Evolutionary conservation across 2,329 filamentous ascomycete genomes (phyloP).

Genomic region (Aureobasidium sp.): DNA sequence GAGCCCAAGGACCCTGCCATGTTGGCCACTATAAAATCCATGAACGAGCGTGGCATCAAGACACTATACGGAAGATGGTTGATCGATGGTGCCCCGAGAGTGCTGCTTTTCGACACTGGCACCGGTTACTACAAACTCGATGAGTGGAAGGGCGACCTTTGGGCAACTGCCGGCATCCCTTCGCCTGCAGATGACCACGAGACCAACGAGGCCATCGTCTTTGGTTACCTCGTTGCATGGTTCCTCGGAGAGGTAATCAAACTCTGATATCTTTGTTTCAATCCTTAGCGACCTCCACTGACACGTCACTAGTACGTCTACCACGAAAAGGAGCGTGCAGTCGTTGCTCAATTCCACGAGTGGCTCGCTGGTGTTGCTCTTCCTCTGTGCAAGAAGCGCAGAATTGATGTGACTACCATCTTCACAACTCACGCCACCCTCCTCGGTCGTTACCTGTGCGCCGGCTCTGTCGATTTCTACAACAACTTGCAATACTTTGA

Average conservation of each 20-base stretch:
- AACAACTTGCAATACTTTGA: constrained; percentile 98
- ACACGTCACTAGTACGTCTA: constrained; percentile 63
- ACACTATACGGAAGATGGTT: constrained; percentile 94
- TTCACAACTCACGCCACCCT: constrained; percentile 97
- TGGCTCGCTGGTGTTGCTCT: constrained; percentile 94
- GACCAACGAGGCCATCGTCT: constrained; percentile 95
- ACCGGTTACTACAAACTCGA: constrained; percentile 85
- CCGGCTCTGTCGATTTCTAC: constrained; percentile 97
- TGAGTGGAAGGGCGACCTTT: constrained; percentile 96
- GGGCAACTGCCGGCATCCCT: constrained; percentile 89
- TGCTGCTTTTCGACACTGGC: constrained; percentile 89
- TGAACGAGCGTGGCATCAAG: constrained; percentile 84
- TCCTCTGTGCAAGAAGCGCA: constrained; percentile 83
- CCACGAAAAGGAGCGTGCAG: constrained; percentile 82
- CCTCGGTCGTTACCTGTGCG: constrained; percentile 90
- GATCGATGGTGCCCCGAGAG: constrained; percentile 90
- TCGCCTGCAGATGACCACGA: constrained; percentile 85
- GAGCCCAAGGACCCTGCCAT: constrained; percentile 75
- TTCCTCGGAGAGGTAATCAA: constrained; percentile 83
- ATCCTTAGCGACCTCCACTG: constrained; percentile 5
- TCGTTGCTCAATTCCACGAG: constrained; percentile 98
- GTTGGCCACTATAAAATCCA: constrained; percentile 74
- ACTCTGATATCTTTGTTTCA: neutral
- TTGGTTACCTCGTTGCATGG: constrained; percentile 96
- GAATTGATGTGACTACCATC: constrained; percentile 94